A percentile compares a stretch with the other conserved stretches of the same genome.
Evolutionary conservation across 805 yeast species (phyloP).

Genomic region (Yueomyces sp.): DNA sequence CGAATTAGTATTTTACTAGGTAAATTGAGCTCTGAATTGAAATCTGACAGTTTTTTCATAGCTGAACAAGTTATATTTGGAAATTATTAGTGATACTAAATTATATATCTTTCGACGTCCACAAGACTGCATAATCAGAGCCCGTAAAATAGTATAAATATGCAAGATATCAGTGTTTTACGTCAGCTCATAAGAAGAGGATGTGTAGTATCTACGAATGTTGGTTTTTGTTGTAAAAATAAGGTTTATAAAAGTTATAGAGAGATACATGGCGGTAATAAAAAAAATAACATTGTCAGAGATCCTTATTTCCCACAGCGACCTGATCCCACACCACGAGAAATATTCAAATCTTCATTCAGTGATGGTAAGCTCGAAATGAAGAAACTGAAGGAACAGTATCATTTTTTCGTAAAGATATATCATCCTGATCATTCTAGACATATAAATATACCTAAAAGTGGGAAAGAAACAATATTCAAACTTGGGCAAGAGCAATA

Average conservation of each 20-base stretch:
- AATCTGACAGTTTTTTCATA: no score
- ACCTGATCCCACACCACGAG: slow-evolving; percentile 55
- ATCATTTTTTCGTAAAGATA: slow-evolving; percentile 50
- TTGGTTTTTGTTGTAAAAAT: background rate
- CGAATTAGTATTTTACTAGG: no score
- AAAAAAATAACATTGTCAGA: background rate
- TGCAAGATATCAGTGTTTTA: no score
- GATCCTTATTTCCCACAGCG: slow-evolving; percentile 41
- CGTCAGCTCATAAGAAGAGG: background rate
- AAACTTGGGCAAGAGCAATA: background rate
- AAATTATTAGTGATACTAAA: no score
- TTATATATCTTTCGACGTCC: no score
- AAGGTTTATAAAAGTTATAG: background rate
- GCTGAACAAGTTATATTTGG: no score
- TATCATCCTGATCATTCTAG: slow-evolving; percentile 66
- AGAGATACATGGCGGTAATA: no score
- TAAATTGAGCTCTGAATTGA: no score
- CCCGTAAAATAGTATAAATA: no score
- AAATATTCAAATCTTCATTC: slow-evolving; percentile 37
- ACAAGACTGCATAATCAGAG: no score
- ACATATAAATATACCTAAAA: slow-evolving; percentile 2
- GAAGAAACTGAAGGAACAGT: slow-evolving; percentile 32
- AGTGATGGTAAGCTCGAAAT: slow-evolving; percentile 22
- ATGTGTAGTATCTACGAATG: background rate
- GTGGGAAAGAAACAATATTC: slow-evolving; percentile 2